Base-by-base conservation (phyloP, 805 yeast species). In the Sungouiella blattae region DNA sequence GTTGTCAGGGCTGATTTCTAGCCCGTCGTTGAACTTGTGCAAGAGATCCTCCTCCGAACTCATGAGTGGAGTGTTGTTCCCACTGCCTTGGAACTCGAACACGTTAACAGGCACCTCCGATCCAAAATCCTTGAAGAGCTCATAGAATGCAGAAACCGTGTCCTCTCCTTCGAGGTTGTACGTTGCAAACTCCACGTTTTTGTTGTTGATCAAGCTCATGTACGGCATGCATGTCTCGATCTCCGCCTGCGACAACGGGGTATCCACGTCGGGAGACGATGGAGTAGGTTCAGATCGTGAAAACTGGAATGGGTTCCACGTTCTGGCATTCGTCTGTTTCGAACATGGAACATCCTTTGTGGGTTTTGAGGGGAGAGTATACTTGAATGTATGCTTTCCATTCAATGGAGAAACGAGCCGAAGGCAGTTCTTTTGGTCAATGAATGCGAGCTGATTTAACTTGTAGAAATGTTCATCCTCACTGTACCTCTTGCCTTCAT, bases 151-250 rank as follows among this genome's bases (percentile, higher is more conserved):
- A 2, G 45, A 48, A 8, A 34, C 43, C 11, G 32, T 29, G 6
- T 24, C 45, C 4, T 37, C 35, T n/a, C 36, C 47, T n/a, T n/a
- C n/a, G 18, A 47, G 47, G 15, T 50, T 53, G 45, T 53, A 66
- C 8, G 57, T 52, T 18, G 62, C 53, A 40, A 65, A 56, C 30
- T 49, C 49, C 16, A 63, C 50, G 33, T 60, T 59, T 28, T 50
- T 47, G 41, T 53, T 54, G 33, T 55, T 57, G 18, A 63, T 50
- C 26, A 65, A 39, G 32, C 58, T 57, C 31, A 57, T 47, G 36
- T 57, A 64, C 4, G 71, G 71, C 15, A 52, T 54, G 41, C 79
- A 70, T 0, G 82, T 74, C 44, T 77, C 82, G 35, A 78, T 70
- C 49, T 77, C 83, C 21, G 77, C 69, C 38, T 73, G 72, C 0